phyloP scores from a whole-genome alignment of 2,329 filamentous ascomycete genomes.

The Periglandula ipomoeae region DNA sequence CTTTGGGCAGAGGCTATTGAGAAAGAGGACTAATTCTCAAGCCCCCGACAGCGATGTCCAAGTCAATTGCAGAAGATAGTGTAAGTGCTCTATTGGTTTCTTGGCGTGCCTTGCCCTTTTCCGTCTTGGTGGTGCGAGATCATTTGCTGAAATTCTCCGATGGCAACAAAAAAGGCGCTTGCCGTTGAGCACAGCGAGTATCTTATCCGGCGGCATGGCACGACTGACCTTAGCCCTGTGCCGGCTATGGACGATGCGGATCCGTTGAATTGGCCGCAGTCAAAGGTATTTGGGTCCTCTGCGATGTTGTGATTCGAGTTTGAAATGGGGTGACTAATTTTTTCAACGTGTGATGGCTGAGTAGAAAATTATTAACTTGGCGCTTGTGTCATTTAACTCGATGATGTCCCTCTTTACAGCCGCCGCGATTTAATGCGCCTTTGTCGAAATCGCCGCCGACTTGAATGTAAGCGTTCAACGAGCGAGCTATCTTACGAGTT shows the following conservation, averaged over 20 bases:
- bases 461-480: conserved; percentile 37
- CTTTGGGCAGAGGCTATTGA: too few species aligned
- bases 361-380: conserved; percentile 42
- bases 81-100: too few species aligned
- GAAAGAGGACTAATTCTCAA: too few species aligned
- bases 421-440: conserved; percentile 44
- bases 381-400: conserved; percentile 47
- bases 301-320: too few species aligned
- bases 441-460: conserved; percentile 41
- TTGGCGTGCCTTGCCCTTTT: too few species aligned
- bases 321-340: too few species aligned
- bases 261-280: conserved; percentile 11
- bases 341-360: too few species aligned
- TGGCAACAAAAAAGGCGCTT: neutral
- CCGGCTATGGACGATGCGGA: conserved; percentile 9
- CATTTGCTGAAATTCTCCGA: too few species aligned
- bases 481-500: conserved; percentile 39
- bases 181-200: conserved; percentile 8
- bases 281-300: conserved; percentile 5
- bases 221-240: conserved; percentile 8
- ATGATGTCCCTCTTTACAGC: conserved; percentile 49
- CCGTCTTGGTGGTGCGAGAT: too few species aligned
- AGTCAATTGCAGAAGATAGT: too few species aligned
- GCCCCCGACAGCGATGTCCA: too few species aligned
- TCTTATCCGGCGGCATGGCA: conserved; percentile 9